These are phyloP conservation scores for Ganoderma resinaceum DNA, from an alignment of 1,284 basidiomycete genomes.

Conservation along the genomic window DNA sequence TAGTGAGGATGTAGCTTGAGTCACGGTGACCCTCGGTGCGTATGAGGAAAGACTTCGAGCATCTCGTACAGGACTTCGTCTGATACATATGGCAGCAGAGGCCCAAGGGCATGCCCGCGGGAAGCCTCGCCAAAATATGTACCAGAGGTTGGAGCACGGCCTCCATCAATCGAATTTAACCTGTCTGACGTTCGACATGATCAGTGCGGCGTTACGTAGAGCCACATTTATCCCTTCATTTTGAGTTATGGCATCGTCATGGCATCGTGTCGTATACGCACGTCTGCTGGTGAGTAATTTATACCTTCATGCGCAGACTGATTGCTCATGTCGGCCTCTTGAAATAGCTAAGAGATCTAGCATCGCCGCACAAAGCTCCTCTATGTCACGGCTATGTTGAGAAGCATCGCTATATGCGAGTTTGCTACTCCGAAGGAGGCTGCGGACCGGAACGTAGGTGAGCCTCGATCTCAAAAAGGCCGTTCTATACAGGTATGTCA, in stretches of 20 bases:
- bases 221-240: constrained; percentile 3
- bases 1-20: background rate
- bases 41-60: too few species aligned
- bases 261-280: background rate
- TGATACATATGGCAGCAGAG: background rate
- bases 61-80: background rate
- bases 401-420: background rate
- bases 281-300: background rate
- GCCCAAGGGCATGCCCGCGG: background rate
- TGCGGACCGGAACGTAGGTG: background rate
- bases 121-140: too few species aligned
- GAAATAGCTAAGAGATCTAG: background rate
- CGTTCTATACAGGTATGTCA: background rate
- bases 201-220: constrained; percentile 1
- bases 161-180: background rate
- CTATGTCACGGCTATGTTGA: background rate
- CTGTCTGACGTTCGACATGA: background rate
- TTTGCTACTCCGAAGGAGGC: background rate
- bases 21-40: background rate
- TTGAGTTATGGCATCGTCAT: background rate
- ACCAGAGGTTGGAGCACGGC: background rate
- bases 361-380: background rate
- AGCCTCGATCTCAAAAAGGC: background rate
- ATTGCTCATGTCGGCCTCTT: background rate
- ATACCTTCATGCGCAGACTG: background rate